phyloP scores from a whole-genome alignment of 163 green algal species.

The Scenedesmus sp. region DNA sequence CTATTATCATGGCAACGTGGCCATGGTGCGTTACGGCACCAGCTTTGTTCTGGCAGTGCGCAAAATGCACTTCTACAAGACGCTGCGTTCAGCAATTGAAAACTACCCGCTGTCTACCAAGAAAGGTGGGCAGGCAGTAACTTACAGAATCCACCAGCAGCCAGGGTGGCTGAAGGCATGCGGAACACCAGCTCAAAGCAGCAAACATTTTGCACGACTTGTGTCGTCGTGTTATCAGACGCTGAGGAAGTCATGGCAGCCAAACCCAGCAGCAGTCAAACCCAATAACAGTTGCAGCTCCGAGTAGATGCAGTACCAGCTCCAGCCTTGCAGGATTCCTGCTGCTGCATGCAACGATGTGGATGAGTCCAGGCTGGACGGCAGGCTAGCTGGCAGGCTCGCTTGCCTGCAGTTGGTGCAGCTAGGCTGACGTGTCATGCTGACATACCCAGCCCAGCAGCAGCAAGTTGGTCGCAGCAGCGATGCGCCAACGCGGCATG shows the following conservation, averaged over 20 bases:
- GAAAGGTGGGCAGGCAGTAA: conserved; percentile 22
- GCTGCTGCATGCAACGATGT: background rate
- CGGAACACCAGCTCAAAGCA: background rate
- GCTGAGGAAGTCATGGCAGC: too few relatives aligned
- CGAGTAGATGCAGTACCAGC: background rate
- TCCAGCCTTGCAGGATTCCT: background rate
- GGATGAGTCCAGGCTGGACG: background rate
- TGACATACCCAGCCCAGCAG: background rate
- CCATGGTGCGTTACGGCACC: conserved; percentile 49
- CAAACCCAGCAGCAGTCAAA: background rate
- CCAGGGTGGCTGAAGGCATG: background rate
- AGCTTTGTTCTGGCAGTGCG: conserved; percentile 46
- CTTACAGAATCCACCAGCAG: background rate
- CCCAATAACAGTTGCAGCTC: background rate
- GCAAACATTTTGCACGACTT: background rate
- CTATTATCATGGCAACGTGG: conserved; percentile 57
- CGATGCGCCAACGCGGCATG: too few relatives aligned
- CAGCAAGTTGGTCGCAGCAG: too few relatives aligned
- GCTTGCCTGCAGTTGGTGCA: background rate
- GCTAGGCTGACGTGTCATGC: background rate
- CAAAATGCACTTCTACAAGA: conserved; percentile 61
- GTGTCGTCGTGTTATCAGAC: too few relatives aligned
- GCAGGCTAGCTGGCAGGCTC: background rate
- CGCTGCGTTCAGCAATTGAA: conserved; percentile 27
- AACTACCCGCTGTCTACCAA: conserved; percentile 47